A percentile compares a stretch with the other conserved stretches of the same genome.
These are phyloP conservation scores for Corymbia citriodora DNA, from an alignment of 441 rosid genomes.

Conservation along the genomic window DNA sequence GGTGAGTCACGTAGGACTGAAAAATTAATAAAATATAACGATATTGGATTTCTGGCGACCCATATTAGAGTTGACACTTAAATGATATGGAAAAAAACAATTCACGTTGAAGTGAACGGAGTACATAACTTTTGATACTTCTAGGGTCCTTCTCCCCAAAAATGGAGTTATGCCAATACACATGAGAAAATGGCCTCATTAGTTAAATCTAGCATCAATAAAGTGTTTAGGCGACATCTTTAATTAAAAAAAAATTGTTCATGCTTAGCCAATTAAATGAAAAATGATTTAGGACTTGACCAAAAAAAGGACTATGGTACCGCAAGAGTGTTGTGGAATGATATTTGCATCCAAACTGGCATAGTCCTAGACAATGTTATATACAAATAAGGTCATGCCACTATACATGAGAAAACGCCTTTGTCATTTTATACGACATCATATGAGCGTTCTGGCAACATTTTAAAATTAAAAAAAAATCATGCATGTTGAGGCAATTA, in stretches of 20 bases:
- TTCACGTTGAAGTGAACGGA: no score
- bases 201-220: background rate
- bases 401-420: background rate
- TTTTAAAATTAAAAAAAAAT: background rate
- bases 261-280: background rate
- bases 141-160: no score
- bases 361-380: background rate
- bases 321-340: background rate
- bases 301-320: background rate
- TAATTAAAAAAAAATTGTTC: background rate
- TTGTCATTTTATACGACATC: background rate
- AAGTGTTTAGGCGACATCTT: background rate
- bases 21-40: no score
- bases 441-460: background rate
- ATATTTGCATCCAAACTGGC: background rate
- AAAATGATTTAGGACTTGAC: background rate
- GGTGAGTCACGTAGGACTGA: no score
- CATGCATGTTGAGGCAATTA: background rate
- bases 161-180: background rate
- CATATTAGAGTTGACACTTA: no score
- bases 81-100: no score
- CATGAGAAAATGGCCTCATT: background rate
- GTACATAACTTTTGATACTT: no score
- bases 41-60: no score
- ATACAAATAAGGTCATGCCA: background rate